These are phyloP conservation scores for Colletotrichum noveboracense DNA, from an alignment of 2,329 filamentous ascomycete genomes.

Conservation along the genomic window DNA sequence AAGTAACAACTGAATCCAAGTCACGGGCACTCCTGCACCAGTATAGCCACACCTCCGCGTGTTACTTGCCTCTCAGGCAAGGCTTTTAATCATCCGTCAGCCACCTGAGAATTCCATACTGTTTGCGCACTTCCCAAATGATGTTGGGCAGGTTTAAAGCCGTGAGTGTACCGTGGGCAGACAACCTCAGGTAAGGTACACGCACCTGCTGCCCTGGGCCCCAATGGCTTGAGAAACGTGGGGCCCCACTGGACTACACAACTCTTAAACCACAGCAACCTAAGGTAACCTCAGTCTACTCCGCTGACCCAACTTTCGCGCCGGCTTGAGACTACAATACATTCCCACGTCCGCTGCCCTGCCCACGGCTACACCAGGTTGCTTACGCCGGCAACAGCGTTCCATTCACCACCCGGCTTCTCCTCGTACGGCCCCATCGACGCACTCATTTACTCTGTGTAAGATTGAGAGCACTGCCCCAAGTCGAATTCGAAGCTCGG, in stretches of 20 bases:
- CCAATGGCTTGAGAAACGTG: not conserved
- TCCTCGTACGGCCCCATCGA: slow-evolving; percentile 10
- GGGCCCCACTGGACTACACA: not conserved
- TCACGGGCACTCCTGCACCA: not conserved
- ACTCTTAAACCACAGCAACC: slow-evolving; percentile 3
- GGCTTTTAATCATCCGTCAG: not conserved
- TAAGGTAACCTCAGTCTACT: not conserved
- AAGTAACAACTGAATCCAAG: not conserved
- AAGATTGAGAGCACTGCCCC: not conserved
- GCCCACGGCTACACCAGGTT: not conserved
- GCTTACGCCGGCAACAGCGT: not conserved
- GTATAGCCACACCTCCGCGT: not conserved
- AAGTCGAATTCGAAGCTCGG: not conserved
- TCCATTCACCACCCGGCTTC: not conserved
- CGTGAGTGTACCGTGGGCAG: not conserved
- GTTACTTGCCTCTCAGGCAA: not conserved
- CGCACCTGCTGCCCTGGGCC: not conserved
- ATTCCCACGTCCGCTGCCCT: not conserved
- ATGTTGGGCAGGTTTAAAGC: not conserved
- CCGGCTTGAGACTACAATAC: not conserved
- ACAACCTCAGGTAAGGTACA: not conserved
- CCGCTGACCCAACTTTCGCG: not conserved
- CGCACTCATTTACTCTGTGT: not conserved
- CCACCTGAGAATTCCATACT: not conserved
- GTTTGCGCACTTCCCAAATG: not conserved